Conservation (phyloP, 2,329 filamentous ascomycete genomes). For the Monosporascus sp. region DNA sequence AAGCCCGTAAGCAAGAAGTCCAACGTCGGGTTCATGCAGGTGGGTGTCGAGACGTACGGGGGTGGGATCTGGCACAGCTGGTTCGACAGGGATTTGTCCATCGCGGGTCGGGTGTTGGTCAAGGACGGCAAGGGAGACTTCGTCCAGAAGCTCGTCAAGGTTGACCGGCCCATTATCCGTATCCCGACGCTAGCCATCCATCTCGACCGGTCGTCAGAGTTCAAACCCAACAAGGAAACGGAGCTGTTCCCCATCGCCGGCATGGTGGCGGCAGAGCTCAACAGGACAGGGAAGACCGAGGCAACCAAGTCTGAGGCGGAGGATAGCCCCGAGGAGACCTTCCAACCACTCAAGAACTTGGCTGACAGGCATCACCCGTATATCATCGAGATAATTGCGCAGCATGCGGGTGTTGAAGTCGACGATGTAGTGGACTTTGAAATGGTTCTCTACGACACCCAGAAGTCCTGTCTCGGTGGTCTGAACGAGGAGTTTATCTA, state of each 20-base stretch:
- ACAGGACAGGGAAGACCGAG: conserved; percentile 58
- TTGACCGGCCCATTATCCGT: conserved; percentile 83
- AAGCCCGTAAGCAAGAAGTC: conserved; percentile 93
- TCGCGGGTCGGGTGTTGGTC: conserved; percentile 85
- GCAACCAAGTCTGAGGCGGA: conserved; percentile 29
- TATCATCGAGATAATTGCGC: conserved; percentile 78
- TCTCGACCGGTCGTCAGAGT: conserved; percentile 77
- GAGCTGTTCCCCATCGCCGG: conserved; percentile 93
- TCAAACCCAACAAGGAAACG: conserved; percentile 94
- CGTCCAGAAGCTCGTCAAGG: conserved; percentile 79
- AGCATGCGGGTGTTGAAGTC: conserved; percentile 65
- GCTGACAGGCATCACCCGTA: conserved; percentile 83
- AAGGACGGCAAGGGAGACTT: conserved; percentile 68
- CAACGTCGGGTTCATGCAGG: conserved; percentile 81
- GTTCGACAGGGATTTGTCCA: conserved; percentile 92
- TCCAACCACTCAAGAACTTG: conserved; percentile 71
- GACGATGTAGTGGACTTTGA: conserved; percentile 87
- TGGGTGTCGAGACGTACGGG: conserved; percentile 94
- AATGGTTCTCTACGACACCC: conserved; percentile 93
- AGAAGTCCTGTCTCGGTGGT: conserved; percentile 83
- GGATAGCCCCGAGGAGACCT: conserved; percentile 44
- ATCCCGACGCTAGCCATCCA: conserved; percentile 95
- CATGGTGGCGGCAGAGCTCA: conserved; percentile 80
- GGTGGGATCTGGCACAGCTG: conserved; percentile 97
- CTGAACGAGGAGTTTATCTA: conserved; percentile 93